Percentiles rank a stretch among this genome's conserved stretches.
phyloP scores from a whole-genome alignment of 2,329 filamentous ascomycete species.

The Scedosporium minutisporum region DNA sequence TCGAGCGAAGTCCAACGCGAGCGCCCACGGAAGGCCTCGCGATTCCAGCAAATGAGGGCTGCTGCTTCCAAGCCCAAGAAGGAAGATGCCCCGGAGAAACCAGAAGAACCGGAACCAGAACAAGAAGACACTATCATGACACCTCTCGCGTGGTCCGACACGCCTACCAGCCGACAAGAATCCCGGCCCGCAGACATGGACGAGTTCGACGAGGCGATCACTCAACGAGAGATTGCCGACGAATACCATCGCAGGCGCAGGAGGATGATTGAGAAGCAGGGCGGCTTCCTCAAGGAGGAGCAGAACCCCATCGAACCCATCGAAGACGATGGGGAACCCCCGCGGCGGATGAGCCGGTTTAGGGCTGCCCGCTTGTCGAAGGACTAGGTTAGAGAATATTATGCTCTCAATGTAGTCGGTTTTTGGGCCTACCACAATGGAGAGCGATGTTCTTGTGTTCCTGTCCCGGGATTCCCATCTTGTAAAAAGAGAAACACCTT shows the following conservation, averaged over 20 bases:
- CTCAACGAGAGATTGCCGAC: constrained; percentile 61
- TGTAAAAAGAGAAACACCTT: background rate
- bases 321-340: constrained; percentile 55
- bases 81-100: constrained; percentile 26
- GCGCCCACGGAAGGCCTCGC: background rate
- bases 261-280: constrained; percentile 70
- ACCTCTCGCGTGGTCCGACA: constrained; percentile 13
- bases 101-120: constrained; percentile 16
- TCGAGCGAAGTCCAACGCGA: constrained; percentile 1
- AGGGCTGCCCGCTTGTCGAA: constrained; percentile 57
- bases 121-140: background rate
- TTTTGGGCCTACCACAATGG: background rate
- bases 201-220: constrained; percentile 62
- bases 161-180: constrained; percentile 13
- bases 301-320: constrained; percentile 58
- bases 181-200: constrained; percentile 30
- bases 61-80: background rate
- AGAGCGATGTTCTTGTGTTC: constrained; percentile 5
- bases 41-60: constrained; percentile 5
- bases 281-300: constrained; percentile 68
- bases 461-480: background rate
- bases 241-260: constrained; percentile 81
- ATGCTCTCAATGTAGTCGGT: constrained; percentile 7
- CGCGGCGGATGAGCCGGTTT: constrained; percentile 60
- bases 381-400: constrained; percentile 25